These are phyloP conservation scores for Infundibulicybe gibba DNA, from an alignment of 768 basidiomycete species.

Conservation along the genomic window DNA sequence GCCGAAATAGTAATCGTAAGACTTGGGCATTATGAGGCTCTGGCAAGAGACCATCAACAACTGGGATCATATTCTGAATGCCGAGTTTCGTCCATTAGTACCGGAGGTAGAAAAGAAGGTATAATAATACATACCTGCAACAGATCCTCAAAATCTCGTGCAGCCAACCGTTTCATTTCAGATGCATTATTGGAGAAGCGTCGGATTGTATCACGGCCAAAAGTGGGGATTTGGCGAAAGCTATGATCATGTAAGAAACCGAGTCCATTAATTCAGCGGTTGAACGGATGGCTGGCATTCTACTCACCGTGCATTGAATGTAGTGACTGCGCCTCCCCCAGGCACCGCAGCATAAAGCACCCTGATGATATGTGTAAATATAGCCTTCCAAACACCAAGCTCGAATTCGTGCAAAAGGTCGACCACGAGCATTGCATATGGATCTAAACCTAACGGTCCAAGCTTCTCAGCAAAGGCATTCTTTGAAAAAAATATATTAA, in stretches of 20 bases:
- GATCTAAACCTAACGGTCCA: slow-evolving; percentile 12
- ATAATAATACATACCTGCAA: slow-evolving; percentile 13
- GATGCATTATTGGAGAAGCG: slow-evolving; percentile 22
- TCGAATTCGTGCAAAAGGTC: slow-evolving; percentile 34
- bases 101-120: neutral
- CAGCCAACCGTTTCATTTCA: slow-evolving; percentile 24
- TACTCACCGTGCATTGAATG: slow-evolving; percentile 3
- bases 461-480: slow-evolving; percentile 23
- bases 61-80: slow-evolving; percentile 16
- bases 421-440: slow-evolving; percentile 19
- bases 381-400: slow-evolving; percentile 30
- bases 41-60: slow-evolving; percentile 32
- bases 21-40: slow-evolving; percentile 20
- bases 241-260: slow-evolving; percentile 6
- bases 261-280: neutral
- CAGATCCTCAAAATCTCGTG: slow-evolving; percentile 28
- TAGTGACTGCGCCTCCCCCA: neutral
- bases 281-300: no score
- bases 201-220: slow-evolving; percentile 19
- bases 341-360: slow-evolving; percentile 14
- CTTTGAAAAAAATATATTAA: slow-evolving; percentile 9
- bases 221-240: slow-evolving; percentile 13
- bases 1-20: slow-evolving; percentile 20
- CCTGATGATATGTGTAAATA: slow-evolving; percentile 27
- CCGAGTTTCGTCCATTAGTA: neutral